Base-by-base conservation (phyloP, 2,329 filamentous ascomycete genomes). In the Aureobasidium sp. region DNA sequence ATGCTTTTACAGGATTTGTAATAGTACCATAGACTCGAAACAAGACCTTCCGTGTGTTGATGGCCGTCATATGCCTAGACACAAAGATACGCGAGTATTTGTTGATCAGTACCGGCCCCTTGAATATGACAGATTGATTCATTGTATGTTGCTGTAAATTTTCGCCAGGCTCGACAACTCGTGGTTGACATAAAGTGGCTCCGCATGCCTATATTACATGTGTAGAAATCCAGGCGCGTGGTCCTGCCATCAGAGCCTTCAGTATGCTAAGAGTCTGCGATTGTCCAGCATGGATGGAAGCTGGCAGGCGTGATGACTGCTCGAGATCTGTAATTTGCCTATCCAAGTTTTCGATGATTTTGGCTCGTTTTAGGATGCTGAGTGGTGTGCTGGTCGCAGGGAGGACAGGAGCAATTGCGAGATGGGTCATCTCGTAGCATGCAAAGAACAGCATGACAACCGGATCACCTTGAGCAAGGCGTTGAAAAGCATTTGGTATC, bases 1-100 rank as follows among this genome's bases (percentile, higher is more conserved):
- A 55, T 12, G 51, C 51, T 6, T 55, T 55, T 20, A 55, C 51
- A 41, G 51, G 51, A 41, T 55, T 55, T 29, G 51, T 55, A 3
- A 39, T 55, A 29, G 51, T 55, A 26, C 51, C 51, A 39, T 55
- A 41, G 47, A 34, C 47, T 7, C 27, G 12, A 46, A 4, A 27
- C 4, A 46, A 27, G 5, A 46, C 6, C 23, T 46, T 13, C 7
- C 27, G 42, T 46, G 13, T 46, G 5, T 8, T 20, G 20, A 41
- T 13, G 15, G 34, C 13, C 37, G 17, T 17, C 13, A 20, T 41
- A 17, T 20, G 32, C 32, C 6, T 34, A 9, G 32, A 17, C 8
- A 17, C 5, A 17, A 39, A 17, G 20, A 17, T 41, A 20, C 5
- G 32, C 7, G 37, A 9, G 37, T 20, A 5, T 8, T 41, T 41